Conservation (phyloP, 345 rosid genomes). For the Boechera stricta region DNA sequence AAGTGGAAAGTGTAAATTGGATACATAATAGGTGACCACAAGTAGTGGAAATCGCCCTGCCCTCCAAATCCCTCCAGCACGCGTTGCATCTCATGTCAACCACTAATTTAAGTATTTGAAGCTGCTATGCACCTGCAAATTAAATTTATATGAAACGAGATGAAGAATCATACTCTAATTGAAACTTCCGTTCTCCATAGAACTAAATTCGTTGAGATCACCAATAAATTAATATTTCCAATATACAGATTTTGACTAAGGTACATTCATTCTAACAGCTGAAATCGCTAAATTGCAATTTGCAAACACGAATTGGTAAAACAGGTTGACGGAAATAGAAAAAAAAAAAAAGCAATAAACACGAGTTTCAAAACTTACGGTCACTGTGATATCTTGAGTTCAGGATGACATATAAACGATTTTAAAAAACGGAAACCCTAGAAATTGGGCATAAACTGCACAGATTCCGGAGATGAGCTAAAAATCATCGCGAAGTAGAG, state of each 20-base stretch:
- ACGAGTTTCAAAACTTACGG: background rate
- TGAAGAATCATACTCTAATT: conserved; percentile 5
- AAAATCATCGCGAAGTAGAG: background rate
- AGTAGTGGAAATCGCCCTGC: conserved; percentile 84
- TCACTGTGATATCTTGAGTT: background rate
- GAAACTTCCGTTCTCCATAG: background rate
- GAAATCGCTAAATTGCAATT: background rate
- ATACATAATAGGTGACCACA: conserved; percentile 95
- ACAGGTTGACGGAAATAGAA: conserved; percentile 15
- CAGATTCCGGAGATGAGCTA: background rate
- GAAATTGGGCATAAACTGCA: conserved; percentile 14
- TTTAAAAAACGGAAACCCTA: conserved; percentile 13
- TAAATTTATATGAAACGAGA: background rate
- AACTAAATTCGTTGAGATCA: conserved; percentile 18
- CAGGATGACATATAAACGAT: background rate
- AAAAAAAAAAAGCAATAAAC: background rate
- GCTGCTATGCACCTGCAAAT: conserved; percentile 24
- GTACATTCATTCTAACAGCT: background rate
- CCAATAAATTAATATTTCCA: background rate
- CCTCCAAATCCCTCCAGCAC: conserved; percentile 96
- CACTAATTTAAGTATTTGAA: conserved; percentile 41
- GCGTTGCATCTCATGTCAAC: conserved; percentile 92
- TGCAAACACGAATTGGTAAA: conserved; percentile 24
- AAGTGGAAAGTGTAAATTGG: conserved; percentile 35
- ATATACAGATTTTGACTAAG: background rate